A percentile compares a stretch with the other conserved stretches of the same genome.
phyloP scores from a whole-genome alignment of 805 yeast species.

The Debaryomyces maramus region DNA sequence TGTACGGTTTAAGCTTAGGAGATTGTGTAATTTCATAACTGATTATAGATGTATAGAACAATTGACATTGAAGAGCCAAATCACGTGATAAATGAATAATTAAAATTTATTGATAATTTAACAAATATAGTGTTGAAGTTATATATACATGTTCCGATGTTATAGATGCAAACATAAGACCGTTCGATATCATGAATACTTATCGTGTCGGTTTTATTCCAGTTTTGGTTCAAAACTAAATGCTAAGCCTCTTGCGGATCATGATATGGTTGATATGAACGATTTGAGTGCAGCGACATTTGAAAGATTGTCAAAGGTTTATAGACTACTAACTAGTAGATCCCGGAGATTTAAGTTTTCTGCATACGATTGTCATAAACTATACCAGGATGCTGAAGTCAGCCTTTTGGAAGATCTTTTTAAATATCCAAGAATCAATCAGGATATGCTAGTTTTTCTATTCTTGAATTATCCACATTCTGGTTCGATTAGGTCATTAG shows the following conservation, averaged over 20 bases:
- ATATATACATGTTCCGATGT: neutral
- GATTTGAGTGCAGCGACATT: slow-evolving; percentile 6
- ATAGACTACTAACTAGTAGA: slow-evolving; percentile 8
- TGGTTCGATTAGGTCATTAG: slow-evolving; percentile 17
- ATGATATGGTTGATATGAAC: slow-evolving; percentile 4
- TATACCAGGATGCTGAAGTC: slow-evolving; percentile 10
- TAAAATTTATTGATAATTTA: neutral
- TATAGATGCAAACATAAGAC: slow-evolving; percentile 1
- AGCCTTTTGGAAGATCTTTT: slow-evolving; percentile 22
- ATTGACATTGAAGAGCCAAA: too few species aligned
- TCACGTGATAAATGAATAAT: neutral
- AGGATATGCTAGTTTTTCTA: slow-evolving; percentile 18
- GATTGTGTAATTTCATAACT: slow-evolving; percentile 55
- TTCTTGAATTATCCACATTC: slow-evolving; percentile 15
- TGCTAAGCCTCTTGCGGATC: too few species aligned
- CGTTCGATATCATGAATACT: neutral
- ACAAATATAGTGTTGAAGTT: too few species aligned
- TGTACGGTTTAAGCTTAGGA: slow-evolving; percentile 83
- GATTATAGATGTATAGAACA: too few species aligned
- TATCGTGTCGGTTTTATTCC: too few species aligned
- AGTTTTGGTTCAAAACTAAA: too few species aligned
- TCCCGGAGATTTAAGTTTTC: slow-evolving; percentile 12
- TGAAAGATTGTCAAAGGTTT: slow-evolving; percentile 19
- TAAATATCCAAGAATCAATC: slow-evolving; percentile 16
- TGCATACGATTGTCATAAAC: slow-evolving; percentile 14